These are phyloP conservation scores for Chaetomidium leptoderma DNA, from an alignment of 495 filamentous ascomycete species.

Conservation along the genomic window DNA sequence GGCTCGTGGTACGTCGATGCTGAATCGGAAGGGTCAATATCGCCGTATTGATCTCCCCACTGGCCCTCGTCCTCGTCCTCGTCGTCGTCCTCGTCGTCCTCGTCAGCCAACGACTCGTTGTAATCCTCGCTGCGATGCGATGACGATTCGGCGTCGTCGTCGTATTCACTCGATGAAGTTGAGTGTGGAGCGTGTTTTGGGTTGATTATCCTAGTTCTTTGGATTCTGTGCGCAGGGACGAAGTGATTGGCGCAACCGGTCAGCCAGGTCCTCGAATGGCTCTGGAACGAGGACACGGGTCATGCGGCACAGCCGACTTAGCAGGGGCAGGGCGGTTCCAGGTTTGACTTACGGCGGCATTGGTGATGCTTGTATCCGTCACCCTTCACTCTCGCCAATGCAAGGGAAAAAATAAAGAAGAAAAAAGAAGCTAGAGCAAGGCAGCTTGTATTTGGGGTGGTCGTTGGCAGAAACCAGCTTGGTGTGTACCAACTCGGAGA, in stretches of 20 bases:
- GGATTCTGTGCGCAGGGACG: conserved; percentile 34
- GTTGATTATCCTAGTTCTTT: conserved; percentile 47
- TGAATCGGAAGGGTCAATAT: conserved; percentile 79
- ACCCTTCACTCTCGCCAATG: conserved; percentile 42
- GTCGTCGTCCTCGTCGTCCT: conserved; percentile 46
- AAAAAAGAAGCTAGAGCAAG: conserved; percentile 32
- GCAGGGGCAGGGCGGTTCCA: conserved; percentile 9
- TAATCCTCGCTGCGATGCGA: conserved; percentile 29
- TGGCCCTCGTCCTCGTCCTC: conserved; percentile 51
- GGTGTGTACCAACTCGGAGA: neutral
- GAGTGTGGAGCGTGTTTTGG: conserved; percentile 18
- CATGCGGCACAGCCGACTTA: conserved; percentile 21
- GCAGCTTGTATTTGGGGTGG: neutral
- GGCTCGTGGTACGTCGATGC: conserved; percentile 50
- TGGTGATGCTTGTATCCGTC: conserved; percentile 35
- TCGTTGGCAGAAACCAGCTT: neutral
- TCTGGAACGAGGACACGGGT: conserved; percentile 3
- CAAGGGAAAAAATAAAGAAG: conserved; percentile 37
- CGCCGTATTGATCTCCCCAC: conserved; percentile 49
- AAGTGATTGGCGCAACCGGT: conserved; percentile 15
- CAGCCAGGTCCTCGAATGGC: conserved; percentile 9
- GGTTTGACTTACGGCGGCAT: conserved; percentile 47
- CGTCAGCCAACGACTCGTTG: conserved; percentile 48
- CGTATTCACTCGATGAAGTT: conserved; percentile 28
- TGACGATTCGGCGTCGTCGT: conserved; percentile 29